Conservation (phyloP, 352 stramenopile species). For the Globisporangium yorkense region DNA sequence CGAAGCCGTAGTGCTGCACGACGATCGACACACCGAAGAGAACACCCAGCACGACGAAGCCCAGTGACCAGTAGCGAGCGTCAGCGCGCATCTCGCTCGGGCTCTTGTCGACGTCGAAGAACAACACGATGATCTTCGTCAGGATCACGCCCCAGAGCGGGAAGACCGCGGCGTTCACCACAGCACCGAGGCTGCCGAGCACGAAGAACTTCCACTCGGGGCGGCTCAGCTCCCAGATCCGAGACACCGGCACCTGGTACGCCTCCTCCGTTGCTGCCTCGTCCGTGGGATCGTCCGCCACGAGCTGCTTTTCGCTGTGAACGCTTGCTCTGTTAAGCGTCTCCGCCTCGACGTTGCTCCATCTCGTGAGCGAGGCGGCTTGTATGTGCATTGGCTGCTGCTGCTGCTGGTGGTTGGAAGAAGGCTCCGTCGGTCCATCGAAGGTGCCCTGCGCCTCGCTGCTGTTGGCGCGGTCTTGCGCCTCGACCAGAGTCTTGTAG, state of each 20-base stretch:
- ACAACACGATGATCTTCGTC: slow-evolving; percentile 46
- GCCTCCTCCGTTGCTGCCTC: slow-evolving; percentile 9
- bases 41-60: slow-evolving; percentile 33
- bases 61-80: slow-evolving; percentile 26
- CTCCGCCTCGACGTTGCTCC: not conserved
- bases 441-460: not conserved
- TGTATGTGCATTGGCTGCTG: not conserved
- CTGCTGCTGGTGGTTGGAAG: not conserved
- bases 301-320: not conserved
- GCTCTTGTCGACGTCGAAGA: slow-evolving; percentile 33
- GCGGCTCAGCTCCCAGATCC: slow-evolving; percentile 43
- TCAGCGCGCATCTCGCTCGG: slow-evolving; percentile 35
- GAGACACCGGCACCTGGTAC: slow-evolving; percentile 18
- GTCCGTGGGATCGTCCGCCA: not conserved
- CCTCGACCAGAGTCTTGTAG: slow-evolving; percentile 37
- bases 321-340: not conserved
- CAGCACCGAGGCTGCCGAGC: slow-evolving; percentile 26
- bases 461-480: slow-evolving; percentile 11
- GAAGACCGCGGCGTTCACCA: slow-evolving; percentile 42
- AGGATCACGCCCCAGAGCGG: slow-evolving; percentile 43
- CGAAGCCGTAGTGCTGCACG: slow-evolving; percentile 52
- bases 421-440: too few species aligned
- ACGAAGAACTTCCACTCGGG: slow-evolving; percentile 43
- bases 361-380: not conserved
- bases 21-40: slow-evolving; percentile 34